A percentile compares a stretch with the other conserved stretches of the same genome.
Evolutionary conservation across 1,139 yeast species (phyloP).

Genomic region (Geotrichum aggregatum): DNA sequence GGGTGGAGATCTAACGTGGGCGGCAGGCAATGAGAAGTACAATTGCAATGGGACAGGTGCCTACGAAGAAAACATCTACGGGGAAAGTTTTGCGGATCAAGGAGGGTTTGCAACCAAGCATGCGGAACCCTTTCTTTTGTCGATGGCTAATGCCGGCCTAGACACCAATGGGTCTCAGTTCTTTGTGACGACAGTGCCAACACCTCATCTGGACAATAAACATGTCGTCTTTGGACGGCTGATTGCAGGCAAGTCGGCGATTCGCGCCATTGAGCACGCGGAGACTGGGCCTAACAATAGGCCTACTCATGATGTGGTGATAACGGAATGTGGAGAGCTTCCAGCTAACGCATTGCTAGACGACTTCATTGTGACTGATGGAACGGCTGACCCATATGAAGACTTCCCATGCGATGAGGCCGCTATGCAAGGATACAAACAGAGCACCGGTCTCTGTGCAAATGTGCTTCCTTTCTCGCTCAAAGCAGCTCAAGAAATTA

Average conservation of each 20-base stretch:
- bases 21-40: no score
- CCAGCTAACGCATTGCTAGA: slow-evolving; percentile 35
- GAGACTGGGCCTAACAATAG: slow-evolving; percentile 60
- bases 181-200: slow-evolving; percentile 73
- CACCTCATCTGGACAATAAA: slow-evolving; percentile 85
- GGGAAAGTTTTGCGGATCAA: slow-evolving; percentile 95
- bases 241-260: slow-evolving; percentile 73
- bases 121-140: slow-evolving; percentile 77
- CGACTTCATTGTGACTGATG: slow-evolving; percentile 47
- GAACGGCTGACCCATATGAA: slow-evolving; percentile 79
- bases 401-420: slow-evolving; percentile 71
- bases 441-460: slow-evolving; percentile 28
- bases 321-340: slow-evolving; percentile 68
- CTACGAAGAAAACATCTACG: slow-evolving; percentile 88
- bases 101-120: slow-evolving; percentile 69
- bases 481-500: slow-evolving; percentile 58
- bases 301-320: slow-evolving; percentile 60
- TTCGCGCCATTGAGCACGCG: slow-evolving; percentile 68
- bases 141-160: slow-evolving; percentile 97
- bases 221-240: slow-evolving; percentile 95
- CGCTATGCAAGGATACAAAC: slow-evolving; percentile 30
- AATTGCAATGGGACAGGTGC: slow-evolving; percentile 90
- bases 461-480: slow-evolving; percentile 51
- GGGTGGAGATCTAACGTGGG: slow-evolving; percentile 94
- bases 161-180: slow-evolving; percentile 94